These are phyloP conservation scores for Corymbia calophylla DNA, from an alignment of 441 rosid species.

Conservation along the genomic window DNA sequence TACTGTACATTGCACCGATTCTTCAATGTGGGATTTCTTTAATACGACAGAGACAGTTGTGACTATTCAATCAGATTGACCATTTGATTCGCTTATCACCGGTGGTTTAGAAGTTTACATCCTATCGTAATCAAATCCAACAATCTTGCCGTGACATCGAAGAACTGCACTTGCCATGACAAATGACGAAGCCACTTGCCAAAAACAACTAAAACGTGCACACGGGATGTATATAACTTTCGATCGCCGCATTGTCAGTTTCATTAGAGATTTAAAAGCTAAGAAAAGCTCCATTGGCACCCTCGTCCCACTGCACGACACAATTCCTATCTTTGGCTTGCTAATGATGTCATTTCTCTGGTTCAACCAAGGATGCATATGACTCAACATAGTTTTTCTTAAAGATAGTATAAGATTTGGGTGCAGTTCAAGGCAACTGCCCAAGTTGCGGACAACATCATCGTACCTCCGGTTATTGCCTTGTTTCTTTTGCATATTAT, in stretches of 20 bases:
- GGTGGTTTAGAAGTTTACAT: background rate
- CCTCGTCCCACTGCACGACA: background rate
- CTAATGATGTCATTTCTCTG: background rate
- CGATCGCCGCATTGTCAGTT: background rate
- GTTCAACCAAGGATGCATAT: background rate
- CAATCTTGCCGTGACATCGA: background rate
- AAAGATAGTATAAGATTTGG: conserved; percentile 5
- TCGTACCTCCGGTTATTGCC: background rate
- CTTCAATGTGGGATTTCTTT: rapidly evolving
- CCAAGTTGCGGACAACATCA: background rate
- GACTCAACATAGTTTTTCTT: conserved; percentile 17
- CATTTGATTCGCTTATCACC: background rate
- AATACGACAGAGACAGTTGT: background rate
- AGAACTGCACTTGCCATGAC: background rate
- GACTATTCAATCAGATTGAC: background rate
- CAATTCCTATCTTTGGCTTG: background rate
- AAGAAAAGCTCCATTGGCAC: background rate
- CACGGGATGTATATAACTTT: background rate
- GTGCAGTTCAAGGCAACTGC: conserved; percentile 28
- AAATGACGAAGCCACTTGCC: background rate
- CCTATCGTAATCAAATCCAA: background rate
- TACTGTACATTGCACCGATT: rapidly evolving
- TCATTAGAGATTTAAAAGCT: background rate
- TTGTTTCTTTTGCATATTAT: background rate
- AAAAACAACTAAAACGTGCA: background rate